These are phyloP conservation scores for Micractinium conductrix DNA, from an alignment of 139 green algal genomes.

Conservation along the genomic window DNA sequence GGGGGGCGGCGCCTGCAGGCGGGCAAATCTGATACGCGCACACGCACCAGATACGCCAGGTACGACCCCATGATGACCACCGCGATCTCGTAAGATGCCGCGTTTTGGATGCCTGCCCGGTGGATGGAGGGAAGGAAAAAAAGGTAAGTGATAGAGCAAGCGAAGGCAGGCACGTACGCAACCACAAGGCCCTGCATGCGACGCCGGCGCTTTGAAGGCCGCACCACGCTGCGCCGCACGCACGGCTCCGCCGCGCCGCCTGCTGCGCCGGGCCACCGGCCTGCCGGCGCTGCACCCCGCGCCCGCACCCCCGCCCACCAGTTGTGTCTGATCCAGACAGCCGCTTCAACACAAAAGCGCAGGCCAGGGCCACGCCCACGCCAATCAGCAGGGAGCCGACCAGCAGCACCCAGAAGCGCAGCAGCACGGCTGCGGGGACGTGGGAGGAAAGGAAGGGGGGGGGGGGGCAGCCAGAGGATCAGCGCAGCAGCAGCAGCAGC, in stretches of 20 bases:
- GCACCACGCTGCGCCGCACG: too few species aligned
- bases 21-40: background rate
- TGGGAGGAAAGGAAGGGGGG: background rate
- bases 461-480: background rate
- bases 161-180: too few species aligned
- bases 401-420: slow-evolving; percentile 53
- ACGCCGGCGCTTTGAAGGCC: too few species aligned
- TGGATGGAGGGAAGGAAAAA: too few species aligned
- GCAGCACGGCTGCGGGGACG: slow-evolving; percentile 22
- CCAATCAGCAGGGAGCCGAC: slow-evolving; percentile 60
- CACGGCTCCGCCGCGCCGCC: too few species aligned
- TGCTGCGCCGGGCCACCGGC: too few species aligned
- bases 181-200: too few species aligned
- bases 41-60: slow-evolving; percentile 69
- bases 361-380: slow-evolving; percentile 57
- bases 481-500: background rate
- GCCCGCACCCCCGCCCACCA: too few species aligned
- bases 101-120: background rate
- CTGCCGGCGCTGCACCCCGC: too few species aligned
- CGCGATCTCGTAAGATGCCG: slow-evolving; percentile 48
- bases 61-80: slow-evolving; percentile 71
- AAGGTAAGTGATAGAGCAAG: too few species aligned
- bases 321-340: slow-evolving; percentile 42
- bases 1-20: background rate
- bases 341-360: slow-evolving; percentile 60